Evolutionary conservation across 495 filamentous ascomycete species (phyloP), one percentile per base, ranked within the genome.

Genomic region (Paragyromitra xinjiangensis): DNA sequence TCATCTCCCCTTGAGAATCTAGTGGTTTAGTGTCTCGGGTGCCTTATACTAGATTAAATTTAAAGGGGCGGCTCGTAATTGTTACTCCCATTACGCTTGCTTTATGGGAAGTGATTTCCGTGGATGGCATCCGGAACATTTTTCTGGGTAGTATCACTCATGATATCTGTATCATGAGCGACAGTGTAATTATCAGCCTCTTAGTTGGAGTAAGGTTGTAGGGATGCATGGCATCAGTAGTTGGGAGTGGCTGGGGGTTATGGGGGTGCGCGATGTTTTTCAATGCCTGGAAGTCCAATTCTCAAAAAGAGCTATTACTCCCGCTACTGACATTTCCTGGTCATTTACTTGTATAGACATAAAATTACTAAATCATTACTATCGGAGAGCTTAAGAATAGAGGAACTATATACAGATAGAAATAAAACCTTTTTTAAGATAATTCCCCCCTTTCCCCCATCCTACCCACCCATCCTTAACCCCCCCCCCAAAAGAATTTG

Each of bases 381-480:
- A 40, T 42, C 44, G 40, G 40, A 50, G 37, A 1, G 3, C 29
- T 34, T 34, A 34, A 34, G 65, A 69, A 55, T 34, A 56, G 51
- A 50, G n/a, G 37, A n/a, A 26, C 29, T 71, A 71, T 71, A 63
- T 63, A 71, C 58, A 71, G 16, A 51, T 24, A 56, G 44, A n/a
- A 48, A 72, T 44, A 50, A 37, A 65, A 34, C 22, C 29, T 40
- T 19, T 62, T 29, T 71, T 71, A 40, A 29, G 11, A 64, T 39
- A 64, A 22, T 8, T 19, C 12, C 42, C 19, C n/a, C 14, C 51
- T n/a, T 7, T 1, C 6, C 29, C 29, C 29, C 29, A 34, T 34
- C 29, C 29, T 61, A 59, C 58, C 26, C 56, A 56, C 24, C 37
- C 19, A n/a, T 58, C 26, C 48, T 34, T 34, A 34, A 34, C 62